Conservation (phyloP, 257 asterid species). For the Coffea canephora region DNA sequence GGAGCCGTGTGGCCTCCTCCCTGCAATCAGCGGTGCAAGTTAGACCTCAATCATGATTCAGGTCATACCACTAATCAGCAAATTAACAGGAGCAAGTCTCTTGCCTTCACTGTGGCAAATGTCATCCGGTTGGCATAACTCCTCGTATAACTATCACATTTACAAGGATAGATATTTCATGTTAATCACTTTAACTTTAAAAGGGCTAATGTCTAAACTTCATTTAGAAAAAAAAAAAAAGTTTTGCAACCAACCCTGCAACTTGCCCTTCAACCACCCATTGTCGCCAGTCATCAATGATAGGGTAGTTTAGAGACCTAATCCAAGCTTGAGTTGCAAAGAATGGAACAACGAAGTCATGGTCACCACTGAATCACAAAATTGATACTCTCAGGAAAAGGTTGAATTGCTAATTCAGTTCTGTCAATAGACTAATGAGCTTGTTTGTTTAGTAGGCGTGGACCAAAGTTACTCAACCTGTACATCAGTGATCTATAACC, state of each 20-base stretch:
- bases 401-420: background rate
- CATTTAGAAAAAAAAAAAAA: background rate
- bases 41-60: background rate
- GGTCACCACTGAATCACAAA: constrained; percentile 42
- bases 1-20: constrained; percentile 44
- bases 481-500: constrained; percentile 36
- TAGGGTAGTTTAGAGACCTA: constrained; percentile 34
- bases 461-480: constrained; percentile 17
- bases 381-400: background rate
- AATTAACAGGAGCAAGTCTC: background rate
- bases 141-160: constrained; percentile 3
- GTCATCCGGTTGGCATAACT: constrained; percentile 43
- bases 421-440: background rate
- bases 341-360: constrained; percentile 33
- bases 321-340: constrained; percentile 51
- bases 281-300: constrained; percentile 40
- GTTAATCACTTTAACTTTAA: too few relatives aligned
- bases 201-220: background rate
- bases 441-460: background rate
- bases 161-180: background rate
- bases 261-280: constrained; percentile 41
- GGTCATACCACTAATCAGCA: background rate
- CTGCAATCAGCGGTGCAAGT: background rate
- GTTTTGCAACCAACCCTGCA: constrained; percentile 33
- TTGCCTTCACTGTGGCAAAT: constrained; percentile 48